Base-by-base conservation (phyloP, 345 rosid genomes). In the Brassica carinata region DNA sequence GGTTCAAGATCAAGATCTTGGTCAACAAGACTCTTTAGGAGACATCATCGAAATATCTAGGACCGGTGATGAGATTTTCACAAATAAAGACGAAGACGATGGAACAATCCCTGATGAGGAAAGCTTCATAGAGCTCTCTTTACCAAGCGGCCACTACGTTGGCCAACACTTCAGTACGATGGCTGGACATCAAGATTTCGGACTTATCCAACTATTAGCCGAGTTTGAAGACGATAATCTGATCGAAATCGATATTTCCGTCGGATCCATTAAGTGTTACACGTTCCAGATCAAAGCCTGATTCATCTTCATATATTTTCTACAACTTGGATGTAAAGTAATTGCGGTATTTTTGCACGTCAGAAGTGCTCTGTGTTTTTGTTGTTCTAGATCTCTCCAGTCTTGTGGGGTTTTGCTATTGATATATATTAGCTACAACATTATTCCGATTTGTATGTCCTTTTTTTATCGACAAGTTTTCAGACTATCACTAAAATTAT, bases 141-240 rank as follows among this genome's bases (percentile, higher is more conserved):
- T 91, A 69, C 91, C 94, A 3, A 80, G 89, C 18, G 92, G 94
- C 43, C 88, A 89, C 61, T 90, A 80, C 53, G 76, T 89, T 75
- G 80, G 85, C 65, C 82, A 84, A n/a, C 40, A 61, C 30, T 5
- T 48, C 15, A 45, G 15, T 79, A 67, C 23, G 29, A 77, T 26
- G 48, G 51, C 8, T 72, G 75, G 18, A 70, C 76, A 19, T 45
- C 48, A 75, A 79, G 89, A 88, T 75, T 82, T 79, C 34, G 64
- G 36, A 14, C 64, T 89, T 69, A 88, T 91, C 8, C 94, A 91
- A 76, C 48, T 88, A 18, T 87, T 80, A 66, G 85, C 86, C 18
- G 79, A 89, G 86, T 83, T 83, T 79, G 94, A 93, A 73, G 98
- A 93, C 30, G 98, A 93, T n/a, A 93, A 91, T 76, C 74, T 91